A percentile compares a stretch with the other conserved stretches of the same genome.
Conservation (phyloP, 2,329 filamentous ascomycete genomes). For the Falciphora oryzae region DNA sequence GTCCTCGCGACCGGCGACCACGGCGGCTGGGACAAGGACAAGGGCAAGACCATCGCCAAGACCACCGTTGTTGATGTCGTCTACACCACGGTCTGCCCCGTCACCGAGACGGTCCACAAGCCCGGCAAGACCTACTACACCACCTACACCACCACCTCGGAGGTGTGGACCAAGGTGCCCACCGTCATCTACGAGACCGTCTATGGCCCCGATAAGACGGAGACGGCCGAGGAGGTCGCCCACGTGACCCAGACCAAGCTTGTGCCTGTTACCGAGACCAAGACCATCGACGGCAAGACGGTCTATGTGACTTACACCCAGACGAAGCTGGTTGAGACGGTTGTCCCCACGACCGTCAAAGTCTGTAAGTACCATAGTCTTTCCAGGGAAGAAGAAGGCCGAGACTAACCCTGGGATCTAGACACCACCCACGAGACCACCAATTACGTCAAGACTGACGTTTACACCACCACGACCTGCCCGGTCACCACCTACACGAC, state of each 20-base stretch:
- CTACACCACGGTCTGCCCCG: constrained; percentile 32
- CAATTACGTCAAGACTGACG: constrained; percentile 13
- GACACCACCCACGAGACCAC: constrained; percentile 10
- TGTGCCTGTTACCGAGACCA: constrained; percentile 39
- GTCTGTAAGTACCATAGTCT: constrained; percentile 19
- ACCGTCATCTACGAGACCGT: constrained; percentile 27
- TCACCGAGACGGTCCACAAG: constrained; percentile 30
- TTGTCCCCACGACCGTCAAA: constrained; percentile 23
- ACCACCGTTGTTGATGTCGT: constrained; percentile 28
- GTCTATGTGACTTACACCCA: constrained; percentile 35
- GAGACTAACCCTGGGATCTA: constrained; percentile 1
- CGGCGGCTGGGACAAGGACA: constrained; percentile 15
- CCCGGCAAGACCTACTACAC: constrained; percentile 31
- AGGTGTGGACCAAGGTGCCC: constrained; percentile 27
- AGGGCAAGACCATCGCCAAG: constrained; percentile 16
- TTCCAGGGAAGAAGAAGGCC: constrained; percentile 20
- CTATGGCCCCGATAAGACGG: constrained; percentile 29
- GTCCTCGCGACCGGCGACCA: constrained; percentile 21
- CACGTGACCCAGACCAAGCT: constrained; percentile 38
- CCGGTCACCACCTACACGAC: constrained; percentile 37
- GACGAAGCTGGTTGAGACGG: constrained; percentile 28
- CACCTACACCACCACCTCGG: constrained; percentile 37
- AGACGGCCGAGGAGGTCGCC: constrained; percentile 30
- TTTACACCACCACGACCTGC: constrained; percentile 33
- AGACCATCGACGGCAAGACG: constrained; percentile 35